Evolutionary conservation across 2,329 filamentous ascomycete genomes (phyloP), one percentile per base, ranked within the genome.

Genomic region (Alternaria viburni): DNA sequence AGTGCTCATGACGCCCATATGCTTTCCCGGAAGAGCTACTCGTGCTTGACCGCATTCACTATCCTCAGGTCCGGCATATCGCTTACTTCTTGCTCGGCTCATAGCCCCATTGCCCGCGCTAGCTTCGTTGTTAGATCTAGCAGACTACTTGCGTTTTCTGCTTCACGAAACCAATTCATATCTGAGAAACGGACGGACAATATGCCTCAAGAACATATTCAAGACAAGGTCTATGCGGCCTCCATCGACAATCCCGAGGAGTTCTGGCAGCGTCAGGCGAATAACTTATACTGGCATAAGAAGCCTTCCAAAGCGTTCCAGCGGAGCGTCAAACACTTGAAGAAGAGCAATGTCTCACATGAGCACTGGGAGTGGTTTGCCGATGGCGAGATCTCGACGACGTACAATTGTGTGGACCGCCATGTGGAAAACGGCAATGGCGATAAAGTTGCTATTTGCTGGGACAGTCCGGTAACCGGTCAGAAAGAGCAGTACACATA

Each of bases 311-410:
- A 85, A 1, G 86, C 88, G 0, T 85, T 96, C 21, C 81, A 82
- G 4, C 83, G 82, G 43, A 86, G 84, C 19, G 88, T 85, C 51
- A 94, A 92, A 80, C 87, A 83, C 8, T 83, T 96, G 5, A 78
- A 83, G 52, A 80, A 84, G 57, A 86, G 82, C 67, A 89, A 89
- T 59, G 81, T 84, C n/a, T 83, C 84, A 15, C 90, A 97, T 76
- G 86, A 88, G 45, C 89, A 91, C 75, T 97, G 94, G 93, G 87
- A 89, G 66, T 98, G 95, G 95, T 97, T 97, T 71, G 88, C 92
- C 0, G 92, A 89, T 66, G 95, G 94, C 66, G 89, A 96, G 82
- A 92, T 98, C 70, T 96, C 91, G 43, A 97, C 93, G 0, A 93
- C 91, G 70, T 97, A 93, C 83, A 98, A 97, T 78, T 96, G 93